Evolutionary conservation across 345 rosid species (phyloP).

Genomic region (Firmiana major): DNA sequence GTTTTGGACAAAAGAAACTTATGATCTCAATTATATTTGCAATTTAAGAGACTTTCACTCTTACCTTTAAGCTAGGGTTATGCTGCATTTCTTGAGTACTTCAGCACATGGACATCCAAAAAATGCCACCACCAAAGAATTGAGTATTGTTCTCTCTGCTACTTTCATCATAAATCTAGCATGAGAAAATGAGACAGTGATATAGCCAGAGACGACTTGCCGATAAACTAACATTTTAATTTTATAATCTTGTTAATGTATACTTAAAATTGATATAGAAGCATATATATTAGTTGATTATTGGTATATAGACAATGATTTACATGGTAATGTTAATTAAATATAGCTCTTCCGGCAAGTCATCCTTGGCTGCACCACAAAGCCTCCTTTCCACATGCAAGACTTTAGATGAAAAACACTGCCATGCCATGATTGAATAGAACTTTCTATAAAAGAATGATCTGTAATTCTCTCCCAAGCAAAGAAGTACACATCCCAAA

Average conservation of each 20-base stretch:
- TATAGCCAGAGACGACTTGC: constrained; percentile 66
- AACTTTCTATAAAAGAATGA: neutral
- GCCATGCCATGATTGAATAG: neutral
- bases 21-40: neutral
- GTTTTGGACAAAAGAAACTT: neutral
- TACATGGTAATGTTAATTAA: neutral
- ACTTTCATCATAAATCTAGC: constrained; percentile 51
- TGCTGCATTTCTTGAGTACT: neutral
- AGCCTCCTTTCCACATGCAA: constrained; percentile 53
- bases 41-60: neutral
- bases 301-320: neutral
- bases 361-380: constrained; percentile 74
- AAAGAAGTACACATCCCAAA: neutral
- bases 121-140: neutral
- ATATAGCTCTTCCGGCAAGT: constrained; percentile 51
- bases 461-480: neutral
- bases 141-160: neutral
- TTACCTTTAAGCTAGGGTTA: neutral
- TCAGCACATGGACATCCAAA: neutral
- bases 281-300: neutral
- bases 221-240: constrained; percentile 19
- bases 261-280: neutral
- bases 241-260: neutral
- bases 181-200: constrained; percentile 48
- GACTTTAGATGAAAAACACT: constrained; percentile 40